phyloP scores from a whole-genome alignment of 1,139 yeast genomes.

The Magnusiomyces tetraspermus region DNA sequence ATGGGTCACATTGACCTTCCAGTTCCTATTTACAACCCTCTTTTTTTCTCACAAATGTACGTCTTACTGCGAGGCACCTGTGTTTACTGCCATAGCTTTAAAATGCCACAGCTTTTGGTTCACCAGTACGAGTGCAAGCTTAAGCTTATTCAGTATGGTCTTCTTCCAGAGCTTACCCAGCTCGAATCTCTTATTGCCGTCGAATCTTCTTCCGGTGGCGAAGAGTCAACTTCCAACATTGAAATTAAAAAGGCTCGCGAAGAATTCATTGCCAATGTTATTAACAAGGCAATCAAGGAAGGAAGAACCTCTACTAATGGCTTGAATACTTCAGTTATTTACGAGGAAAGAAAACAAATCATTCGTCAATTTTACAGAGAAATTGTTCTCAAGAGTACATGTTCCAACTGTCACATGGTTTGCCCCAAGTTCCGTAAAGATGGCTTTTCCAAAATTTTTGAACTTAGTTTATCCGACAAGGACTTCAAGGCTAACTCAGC shows the following conservation, averaged over 20 bases:
- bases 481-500: slow-evolving; percentile 55
- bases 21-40: slow-evolving; percentile 87
- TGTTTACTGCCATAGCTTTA: slow-evolving; percentile 81
- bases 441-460: slow-evolving; percentile 88
- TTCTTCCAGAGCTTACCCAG: slow-evolving; percentile 66
- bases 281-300: slow-evolving; percentile 65
- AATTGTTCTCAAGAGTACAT: slow-evolving; percentile 66
- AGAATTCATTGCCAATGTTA: slow-evolving; percentile 57
- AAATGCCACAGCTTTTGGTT: slow-evolving; percentile 55
- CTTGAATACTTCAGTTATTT: slow-evolving; percentile 69
- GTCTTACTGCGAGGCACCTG: slow-evolving; percentile 76
- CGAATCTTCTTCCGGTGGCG: not conserved
- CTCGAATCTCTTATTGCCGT: slow-evolving; percentile 28
- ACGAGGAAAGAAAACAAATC: slow-evolving; percentile 73
- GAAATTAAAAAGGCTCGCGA: slow-evolving; percentile 43
- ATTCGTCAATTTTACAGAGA: slow-evolving; percentile 69
- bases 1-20: slow-evolving; percentile 97
- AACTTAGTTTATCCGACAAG: slow-evolving; percentile 71
- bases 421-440: slow-evolving; percentile 93
- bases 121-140: slow-evolving; percentile 74
- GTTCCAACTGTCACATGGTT: slow-evolving; percentile 94
- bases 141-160: slow-evolving; percentile 76
- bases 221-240: slow-evolving; percentile 7
- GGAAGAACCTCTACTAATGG: slow-evolving; percentile 65
- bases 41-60: slow-evolving; percentile 87